Base-by-base conservation (phyloP, 768 basidiomycete genomes). In the Lepiota brunneoincarnata region DNA sequence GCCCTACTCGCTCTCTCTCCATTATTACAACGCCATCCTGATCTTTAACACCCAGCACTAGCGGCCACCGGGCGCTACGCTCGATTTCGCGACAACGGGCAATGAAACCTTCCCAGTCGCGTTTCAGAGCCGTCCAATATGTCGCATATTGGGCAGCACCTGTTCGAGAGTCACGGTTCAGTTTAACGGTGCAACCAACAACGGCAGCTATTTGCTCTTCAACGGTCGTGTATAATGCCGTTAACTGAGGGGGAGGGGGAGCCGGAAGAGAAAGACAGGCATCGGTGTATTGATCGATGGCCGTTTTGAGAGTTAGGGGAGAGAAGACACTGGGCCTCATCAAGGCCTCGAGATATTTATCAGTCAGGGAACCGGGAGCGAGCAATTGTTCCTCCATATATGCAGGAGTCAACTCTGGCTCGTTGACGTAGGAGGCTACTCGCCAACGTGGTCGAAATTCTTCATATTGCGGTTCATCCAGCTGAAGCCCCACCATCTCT, bases 21-120 rank as follows among this genome's bases (percentile, higher is more conserved):
- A 90, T 71, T 20, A 93, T 67, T 47, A 91, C 66, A 24, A 88
- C 69, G 28, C 80, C 78, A 43, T 73, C 65, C 45, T 70, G 63
- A 31, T 67, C 71, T 39, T 74, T 69, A 20, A 75, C 64, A 37
- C 83, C 86, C 34, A 93, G 76, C 14, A 78, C 78, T 23, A 93
- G 78, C 1, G 92, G 92, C 83, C 89, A 87, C 40, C 90, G 81
- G 31, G 87, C 89, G 57, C 83, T 84, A 39, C 90, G 86, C 70
- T 97, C 95, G n/a, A 94, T 76, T 59, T 93, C 92, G 49, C 89
- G 82, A 63, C 92, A 94, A 53, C 91, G 81, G 6, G 94, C 89
- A 57, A 95, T 84, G 63, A 98, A 95, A 2, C 95, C 93, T 64
- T 98, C 90, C 95, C 96, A 98, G 61, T 98, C 94, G 42, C 90